Evolutionary conservation across 768 basidiomycete species (phyloP).

Genomic region (Hydnomerulius pinastri): DNA sequence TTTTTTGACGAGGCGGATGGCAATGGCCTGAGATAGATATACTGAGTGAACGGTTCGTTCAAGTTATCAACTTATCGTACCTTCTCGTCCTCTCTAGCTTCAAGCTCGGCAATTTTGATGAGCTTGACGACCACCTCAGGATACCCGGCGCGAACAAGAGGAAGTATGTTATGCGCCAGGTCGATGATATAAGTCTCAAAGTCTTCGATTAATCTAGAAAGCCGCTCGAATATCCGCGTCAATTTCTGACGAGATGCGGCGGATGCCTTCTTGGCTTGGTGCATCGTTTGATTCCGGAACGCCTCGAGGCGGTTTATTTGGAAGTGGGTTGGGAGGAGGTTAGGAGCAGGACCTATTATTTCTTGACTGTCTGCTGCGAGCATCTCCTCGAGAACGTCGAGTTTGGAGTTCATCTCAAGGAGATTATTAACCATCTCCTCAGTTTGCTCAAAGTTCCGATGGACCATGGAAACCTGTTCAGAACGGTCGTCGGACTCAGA

Average conservation of each 20-base stretch:
- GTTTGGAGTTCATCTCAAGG: conserved; percentile 85
- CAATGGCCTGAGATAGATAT: conserved; percentile 68
- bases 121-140: conserved; percentile 88
- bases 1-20: conserved; percentile 92
- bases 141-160: conserved; percentile 77
- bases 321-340: conserved; percentile 88
- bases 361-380: conserved; percentile 73
- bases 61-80: conserved; percentile 38
- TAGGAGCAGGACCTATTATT: conserved; percentile 84
- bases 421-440: conserved; percentile 96
- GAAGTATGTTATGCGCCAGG: conserved; percentile 74
- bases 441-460: conserved; percentile 92
- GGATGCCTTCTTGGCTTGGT: conserved; percentile 85
- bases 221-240: conserved; percentile 78
- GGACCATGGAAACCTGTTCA: conserved; percentile 89
- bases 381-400: conserved; percentile 77
- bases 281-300: conserved; percentile 94
- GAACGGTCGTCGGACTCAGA: neutral
- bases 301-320: conserved; percentile 90
- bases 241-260: conserved; percentile 67
- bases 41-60: neutral
- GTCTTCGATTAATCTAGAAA: conserved; percentile 74
- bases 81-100: conserved; percentile 94
- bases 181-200: conserved; percentile 87
- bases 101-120: conserved; percentile 91